Percentiles rank a stretch among this genome's conserved stretches.
Evolutionary conservation across 306 rosid genomes (phyloP).

Genomic region (Comarum palustre): DNA sequence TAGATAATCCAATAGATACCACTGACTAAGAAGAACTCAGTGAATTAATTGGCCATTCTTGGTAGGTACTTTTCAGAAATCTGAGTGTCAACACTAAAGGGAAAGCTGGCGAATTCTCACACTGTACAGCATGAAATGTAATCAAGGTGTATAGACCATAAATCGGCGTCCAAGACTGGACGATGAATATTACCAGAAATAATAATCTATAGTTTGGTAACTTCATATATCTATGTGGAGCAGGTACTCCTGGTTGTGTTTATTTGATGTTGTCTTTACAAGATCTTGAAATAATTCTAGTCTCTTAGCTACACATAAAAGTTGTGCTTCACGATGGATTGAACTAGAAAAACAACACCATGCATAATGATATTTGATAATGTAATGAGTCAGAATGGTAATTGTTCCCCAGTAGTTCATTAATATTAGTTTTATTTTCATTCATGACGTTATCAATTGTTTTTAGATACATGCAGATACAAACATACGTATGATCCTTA

Average conservation of each 20-base stretch:
- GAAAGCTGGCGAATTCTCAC: not conserved
- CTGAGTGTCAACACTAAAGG: not conserved
- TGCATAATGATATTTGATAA: not conserved
- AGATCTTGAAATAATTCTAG: not conserved
- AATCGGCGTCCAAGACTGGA: not conserved
- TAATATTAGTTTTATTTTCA: not conserved
- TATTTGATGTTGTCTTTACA: not conserved
- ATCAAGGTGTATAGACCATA: not conserved
- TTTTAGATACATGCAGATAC: too few relatives aligned
- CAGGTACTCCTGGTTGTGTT: constrained; percentile 2
- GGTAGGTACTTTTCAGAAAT: constrained; percentile 23
- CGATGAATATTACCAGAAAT: not conserved
- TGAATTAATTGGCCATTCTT: constrained; percentile 35
- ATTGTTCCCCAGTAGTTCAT: not conserved
- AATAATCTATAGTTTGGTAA: not conserved
- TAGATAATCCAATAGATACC: constrained; percentile 22
- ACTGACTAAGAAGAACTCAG: constrained; percentile 38
- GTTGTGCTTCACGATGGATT: not conserved
- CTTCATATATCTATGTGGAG: not conserved
- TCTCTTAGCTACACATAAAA: not conserved
- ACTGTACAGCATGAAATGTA: constrained; percentile 7
- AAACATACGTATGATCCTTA: too few relatives aligned
- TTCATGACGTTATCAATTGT: too few relatives aligned
- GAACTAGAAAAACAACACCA: not conserved
- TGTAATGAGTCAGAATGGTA: not conserved